Base-by-base conservation (phyloP, 345 rosid genomes). In the Euphorbia pulcherrima region DNA sequence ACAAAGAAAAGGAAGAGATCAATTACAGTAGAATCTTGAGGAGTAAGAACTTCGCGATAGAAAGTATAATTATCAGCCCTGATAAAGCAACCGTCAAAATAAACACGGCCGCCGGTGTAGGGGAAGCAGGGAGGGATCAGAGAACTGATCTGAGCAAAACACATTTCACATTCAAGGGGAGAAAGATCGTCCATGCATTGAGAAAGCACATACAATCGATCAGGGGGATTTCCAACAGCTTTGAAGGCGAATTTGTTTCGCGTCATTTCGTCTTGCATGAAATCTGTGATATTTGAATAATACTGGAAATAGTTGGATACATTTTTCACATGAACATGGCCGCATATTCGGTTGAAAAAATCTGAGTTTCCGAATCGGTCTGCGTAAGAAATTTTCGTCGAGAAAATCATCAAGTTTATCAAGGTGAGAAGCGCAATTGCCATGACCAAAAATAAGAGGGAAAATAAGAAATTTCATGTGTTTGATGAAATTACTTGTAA, bases 141-240 rank as follows among this genome's bases (percentile, higher is more conserved):
- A 18, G 64, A 70, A n/a, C 57, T 55, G 28, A 81, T 78, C 27
- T 78, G 76, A 4, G 68, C 10, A 61, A 80, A 81, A 66, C 89
- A 85, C 0, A 56, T 21, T 29, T 5, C 48, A 37, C 89, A 85
- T 67, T 85, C 85, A 2, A 60, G 61, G 0, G 62, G 18, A 0
- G 75, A 60, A 39, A 83, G 85, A 83, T 85, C 83, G 64, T 61
- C 83, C 79, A 81, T 70, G 72, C 86, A 85, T 60, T 85, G 86
- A 16, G 80, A 63, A 58, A 85, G 70, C 24, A 77, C 39, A 24
- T 67, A 73, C 69, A 77, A n/a, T 55, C 58, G 80, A 57, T 74
- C 77, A 8, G 85, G 84, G 1, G 83, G 69, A 17, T 68, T 46
- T 16, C 89, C 89, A 0, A 60, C 44, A 27, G 80, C 80, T 17